Conservation (phyloP, 306 rosid species). For the Cicer pinnatifidum region DNA sequence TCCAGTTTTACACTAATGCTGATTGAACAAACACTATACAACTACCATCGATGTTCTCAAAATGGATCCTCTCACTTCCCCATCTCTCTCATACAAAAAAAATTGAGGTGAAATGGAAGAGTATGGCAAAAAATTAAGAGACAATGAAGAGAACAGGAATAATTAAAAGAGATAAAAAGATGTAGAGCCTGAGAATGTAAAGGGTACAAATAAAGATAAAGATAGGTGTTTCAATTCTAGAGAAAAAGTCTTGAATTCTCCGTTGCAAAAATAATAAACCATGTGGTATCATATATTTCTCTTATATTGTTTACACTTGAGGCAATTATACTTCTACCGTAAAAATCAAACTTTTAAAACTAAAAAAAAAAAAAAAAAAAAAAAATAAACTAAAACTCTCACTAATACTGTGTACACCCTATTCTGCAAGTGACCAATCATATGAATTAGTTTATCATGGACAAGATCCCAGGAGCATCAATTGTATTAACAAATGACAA, state of each 20-base stretch:
- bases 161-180: too few relatives aligned
- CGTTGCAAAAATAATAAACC: not conserved
- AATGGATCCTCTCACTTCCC: too few relatives aligned
- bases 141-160: too few relatives aligned
- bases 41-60: too few relatives aligned
- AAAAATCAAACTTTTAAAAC: not conserved
- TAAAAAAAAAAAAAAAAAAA: not conserved
- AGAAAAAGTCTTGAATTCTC: not conserved
- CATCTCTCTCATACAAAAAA: too few relatives aligned
- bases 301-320: slow-evolving; percentile 3
- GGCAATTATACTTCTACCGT: not conserved
- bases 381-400: not conserved
- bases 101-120: too few relatives aligned
- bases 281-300: not conserved
- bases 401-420: not conserved
- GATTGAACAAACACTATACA: too few relatives aligned
- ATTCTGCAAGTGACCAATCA: not conserved
- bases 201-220: too few relatives aligned
- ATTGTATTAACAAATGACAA: not conserved
- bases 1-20: too few relatives aligned
- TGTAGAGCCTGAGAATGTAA: too few relatives aligned
- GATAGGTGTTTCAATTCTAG: not conserved
- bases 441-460: not conserved
- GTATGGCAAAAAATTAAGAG: too few relatives aligned
- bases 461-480: not conserved